phyloP scores from a whole-genome alignment of 2,329 filamentous ascomycete species.

The Ophiostoma tasmaniense region DNA sequence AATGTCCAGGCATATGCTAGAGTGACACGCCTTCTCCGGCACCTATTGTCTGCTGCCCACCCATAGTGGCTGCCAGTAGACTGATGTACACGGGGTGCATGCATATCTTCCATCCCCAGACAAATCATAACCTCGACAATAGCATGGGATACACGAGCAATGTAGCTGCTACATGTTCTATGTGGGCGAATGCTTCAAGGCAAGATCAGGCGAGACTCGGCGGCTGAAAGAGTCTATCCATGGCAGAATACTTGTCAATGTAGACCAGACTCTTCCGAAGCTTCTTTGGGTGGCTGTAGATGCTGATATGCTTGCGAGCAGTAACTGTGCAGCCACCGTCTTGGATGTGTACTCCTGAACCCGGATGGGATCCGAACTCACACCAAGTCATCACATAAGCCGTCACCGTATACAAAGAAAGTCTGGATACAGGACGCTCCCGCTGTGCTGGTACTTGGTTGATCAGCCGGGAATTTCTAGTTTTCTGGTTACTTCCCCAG shows the following conservation, averaged over 20 bases:
- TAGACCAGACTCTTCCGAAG: neutral
- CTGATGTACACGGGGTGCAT: neutral
- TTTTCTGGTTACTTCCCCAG: neutral
- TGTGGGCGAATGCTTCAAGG: neutral
- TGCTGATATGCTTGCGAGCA: neutral
- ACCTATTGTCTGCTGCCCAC: no score
- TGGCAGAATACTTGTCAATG: neutral
- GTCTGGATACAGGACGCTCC: neutral
- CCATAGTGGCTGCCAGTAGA: neutral
- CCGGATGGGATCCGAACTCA: neutral
- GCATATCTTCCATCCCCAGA: neutral
- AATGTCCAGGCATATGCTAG: neutral
- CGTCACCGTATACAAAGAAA: neutral
- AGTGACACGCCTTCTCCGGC: no score
- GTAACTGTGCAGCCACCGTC: neutral
- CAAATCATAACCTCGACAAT: neutral
- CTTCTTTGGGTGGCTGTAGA: neutral
- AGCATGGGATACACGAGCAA: neutral
- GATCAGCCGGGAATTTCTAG: neutral
- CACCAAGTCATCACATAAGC: neutral
- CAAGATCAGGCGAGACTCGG: neutral
- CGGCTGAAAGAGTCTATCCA: neutral
- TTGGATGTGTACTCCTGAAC: neutral
- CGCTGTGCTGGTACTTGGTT: neutral
- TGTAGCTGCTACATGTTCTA: neutral